Evolutionary conservation across 805 yeast species (phyloP), one percentile per base, ranked within the genome.

Genomic region (Teunomyces panamensis): DNA sequence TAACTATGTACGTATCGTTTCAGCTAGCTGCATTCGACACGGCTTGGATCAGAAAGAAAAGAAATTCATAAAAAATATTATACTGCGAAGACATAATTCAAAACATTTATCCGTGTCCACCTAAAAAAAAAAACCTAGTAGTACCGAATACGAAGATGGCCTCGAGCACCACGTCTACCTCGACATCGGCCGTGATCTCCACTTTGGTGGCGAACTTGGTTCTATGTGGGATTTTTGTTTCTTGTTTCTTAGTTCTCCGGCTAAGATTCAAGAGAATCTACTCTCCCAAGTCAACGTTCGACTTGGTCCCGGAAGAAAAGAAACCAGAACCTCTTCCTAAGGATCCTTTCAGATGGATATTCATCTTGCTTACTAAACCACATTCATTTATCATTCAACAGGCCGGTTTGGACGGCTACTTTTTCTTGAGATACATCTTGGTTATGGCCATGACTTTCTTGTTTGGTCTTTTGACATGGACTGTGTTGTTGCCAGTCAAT

Each of bases 331-430:
- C 94, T 1, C 70, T 90, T 39, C 85, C 91, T 1, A 65, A 64
- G 16, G 94, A 90, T 30, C 74, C 85, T 2, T 66, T 83, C 61
- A 71, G 77, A 29, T 91, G 97, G 98, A 48, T 90, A 9, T 53
- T 65, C 7, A 83, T 84, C 5, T 62, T 92, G 27, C 56, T 87
- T 43, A 68, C 77, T 42, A 84, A 87, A 59, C 80, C 89, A 0
- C 90, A 87, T 47, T 71, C 85, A 42, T 87, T 87, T 59, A 75
- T 91, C 47, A 80, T 92, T 49, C 83, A 85, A 54, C 95, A 92
- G 58, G 85, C 94, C 16, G 98, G 97, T 13, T 63, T 92, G n/a
- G 98, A 92, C 63, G 97, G 97, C 4, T 92, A 88, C 70, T 84
- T 94, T 61, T 92, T 91, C 64, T 68, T 90, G 51, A 76, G 99